Evolutionary conservation across 2,329 filamentous ascomycete genomes (phyloP).

Genomic region (Ciborinia camelliae): DNA sequence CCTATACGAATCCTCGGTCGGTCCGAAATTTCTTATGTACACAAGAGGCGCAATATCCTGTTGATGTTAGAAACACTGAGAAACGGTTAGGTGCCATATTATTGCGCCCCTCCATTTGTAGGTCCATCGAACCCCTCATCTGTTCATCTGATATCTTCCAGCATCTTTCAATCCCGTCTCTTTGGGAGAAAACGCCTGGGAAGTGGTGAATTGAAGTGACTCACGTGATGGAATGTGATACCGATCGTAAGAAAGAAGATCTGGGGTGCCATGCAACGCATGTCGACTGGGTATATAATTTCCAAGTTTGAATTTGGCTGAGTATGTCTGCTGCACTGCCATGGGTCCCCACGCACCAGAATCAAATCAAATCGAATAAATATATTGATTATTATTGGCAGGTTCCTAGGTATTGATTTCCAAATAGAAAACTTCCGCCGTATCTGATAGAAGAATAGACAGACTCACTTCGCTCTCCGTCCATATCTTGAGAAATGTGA

Average conservation of each 20-base stretch:
- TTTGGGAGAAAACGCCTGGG: neutral
- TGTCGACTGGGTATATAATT: neutral
- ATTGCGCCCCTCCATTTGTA: neutral
- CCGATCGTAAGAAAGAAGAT: slow-evolving; percentile 1
- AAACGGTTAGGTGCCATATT: neutral
- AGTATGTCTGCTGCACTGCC: neutral
- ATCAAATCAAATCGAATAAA: neutral
- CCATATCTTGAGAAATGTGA: neutral
- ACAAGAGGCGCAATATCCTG: slow-evolving; percentile 9
- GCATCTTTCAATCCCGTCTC: neutral
- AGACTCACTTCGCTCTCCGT: neutral
- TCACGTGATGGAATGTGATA: slow-evolving; percentile 12
- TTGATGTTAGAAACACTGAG: neutral
- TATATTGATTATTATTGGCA: neutral
- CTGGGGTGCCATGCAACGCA: neutral
- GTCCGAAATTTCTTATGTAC: slow-evolving; percentile 10
- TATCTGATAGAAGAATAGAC: neutral
- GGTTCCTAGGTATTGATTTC: neutral
- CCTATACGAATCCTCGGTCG: neutral
- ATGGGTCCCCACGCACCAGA: neutral
- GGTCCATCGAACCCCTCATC: neutral
- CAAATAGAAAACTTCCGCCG: neutral
- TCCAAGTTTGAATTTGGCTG: neutral
- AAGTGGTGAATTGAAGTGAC: neutral
- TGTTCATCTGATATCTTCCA: neutral